Evolutionary conservation across 345 rosid genomes (phyloP).

Genomic region (Rhodamnia argentea): DNA sequence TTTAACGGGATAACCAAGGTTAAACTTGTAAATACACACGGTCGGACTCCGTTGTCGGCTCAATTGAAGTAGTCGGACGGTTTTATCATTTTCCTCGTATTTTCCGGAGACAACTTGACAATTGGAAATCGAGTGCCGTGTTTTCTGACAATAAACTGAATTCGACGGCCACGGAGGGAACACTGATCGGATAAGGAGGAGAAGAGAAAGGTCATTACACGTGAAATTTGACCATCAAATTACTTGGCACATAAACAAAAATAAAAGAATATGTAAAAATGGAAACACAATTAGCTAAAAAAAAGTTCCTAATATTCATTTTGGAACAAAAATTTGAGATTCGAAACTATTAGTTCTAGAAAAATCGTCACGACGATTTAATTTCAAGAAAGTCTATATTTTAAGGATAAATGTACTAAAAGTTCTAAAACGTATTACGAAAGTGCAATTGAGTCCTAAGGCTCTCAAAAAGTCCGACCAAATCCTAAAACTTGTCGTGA

Average conservation of each 20-base stretch:
- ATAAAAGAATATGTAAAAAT: not conserved
- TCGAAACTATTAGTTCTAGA: too few relatives aligned
- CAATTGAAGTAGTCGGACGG: not conserved
- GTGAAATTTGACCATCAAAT: not conserved
- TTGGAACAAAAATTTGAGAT: too few relatives aligned
- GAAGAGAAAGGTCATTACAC: not conserved
- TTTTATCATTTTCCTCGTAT: not conserved
- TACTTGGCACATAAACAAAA: not conserved
- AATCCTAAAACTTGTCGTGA: too few relatives aligned
- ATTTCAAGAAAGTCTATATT: too few relatives aligned
- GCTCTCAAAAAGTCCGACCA: too few relatives aligned
- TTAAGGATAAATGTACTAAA: too few relatives aligned
- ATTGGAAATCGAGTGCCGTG: not conserved
- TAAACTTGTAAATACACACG: not conserved
- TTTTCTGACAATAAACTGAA: not conserved
- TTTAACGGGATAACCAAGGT: not conserved
- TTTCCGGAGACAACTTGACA: not conserved
- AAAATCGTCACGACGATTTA: too few relatives aligned
- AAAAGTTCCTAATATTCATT: too few relatives aligned
- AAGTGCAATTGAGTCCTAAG: too few relatives aligned
- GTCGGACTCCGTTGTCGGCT: not conserved
- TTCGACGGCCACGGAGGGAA: not conserved
- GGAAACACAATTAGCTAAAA: too few relatives aligned
- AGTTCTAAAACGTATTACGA: too few relatives aligned
- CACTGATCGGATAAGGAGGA: not conserved